phyloP scores from a whole-genome alignment of 192 early-diverging fungal genomes.

The Gamsiella multidivaricata region DNA sequence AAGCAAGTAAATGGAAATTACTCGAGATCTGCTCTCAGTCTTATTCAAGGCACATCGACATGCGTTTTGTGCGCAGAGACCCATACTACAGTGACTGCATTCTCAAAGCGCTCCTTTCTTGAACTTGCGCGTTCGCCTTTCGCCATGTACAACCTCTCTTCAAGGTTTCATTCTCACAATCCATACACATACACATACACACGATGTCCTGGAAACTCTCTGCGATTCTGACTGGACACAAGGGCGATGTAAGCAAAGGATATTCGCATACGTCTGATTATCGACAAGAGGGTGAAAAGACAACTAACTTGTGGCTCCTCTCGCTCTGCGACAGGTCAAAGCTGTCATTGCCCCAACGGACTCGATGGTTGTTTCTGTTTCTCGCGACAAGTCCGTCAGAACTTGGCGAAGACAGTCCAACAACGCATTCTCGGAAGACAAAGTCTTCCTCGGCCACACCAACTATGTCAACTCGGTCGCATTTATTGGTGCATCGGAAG shows the following conservation, averaged over 20 bases:
- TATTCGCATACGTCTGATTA: too few species aligned
- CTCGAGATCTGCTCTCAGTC: too few species aligned
- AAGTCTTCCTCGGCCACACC: conserved; percentile 71
- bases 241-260: conserved; percentile 46
- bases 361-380: conserved; percentile 73
- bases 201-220: conserved; percentile 49
- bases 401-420: conserved; percentile 71
- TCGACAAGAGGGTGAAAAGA: too few species aligned
- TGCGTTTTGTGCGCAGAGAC: too few species aligned
- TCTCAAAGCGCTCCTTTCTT: neutral
- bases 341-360: conserved; percentile 69
- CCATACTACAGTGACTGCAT: neutral
- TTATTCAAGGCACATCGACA: too few species aligned
- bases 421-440: conserved; percentile 64
- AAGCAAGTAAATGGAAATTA: too few species aligned
- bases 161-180: neutral
- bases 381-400: conserved; percentile 80
- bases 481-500: conserved; percentile 63
- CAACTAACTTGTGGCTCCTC: too few species aligned
- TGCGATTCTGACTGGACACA: conserved; percentile 46
- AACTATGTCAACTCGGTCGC: conserved; percentile 86
- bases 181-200: neutral
- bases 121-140: conserved; percentile 1
- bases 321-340: conserved; percentile 81
- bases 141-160: neutral